Evolutionary conservation across 768 basidiomycete genomes (phyloP), one percentile per base, ranked within the genome.

Genomic region (Tubosaeta sp.): DNA sequence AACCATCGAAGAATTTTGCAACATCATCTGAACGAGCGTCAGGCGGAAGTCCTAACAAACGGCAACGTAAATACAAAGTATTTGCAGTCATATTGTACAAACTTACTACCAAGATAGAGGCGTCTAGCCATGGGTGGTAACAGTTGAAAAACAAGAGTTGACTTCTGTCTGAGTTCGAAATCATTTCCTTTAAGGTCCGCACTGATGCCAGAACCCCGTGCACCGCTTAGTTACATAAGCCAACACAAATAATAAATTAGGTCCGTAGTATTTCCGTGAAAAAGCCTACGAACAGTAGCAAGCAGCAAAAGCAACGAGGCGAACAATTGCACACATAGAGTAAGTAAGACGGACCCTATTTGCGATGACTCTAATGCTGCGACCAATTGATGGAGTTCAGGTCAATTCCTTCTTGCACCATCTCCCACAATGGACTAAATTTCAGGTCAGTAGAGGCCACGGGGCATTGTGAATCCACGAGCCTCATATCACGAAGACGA

Each of bases 401-500:
- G 69, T 99, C 97, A 54, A 98, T 95, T 39, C 95, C 95, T 67
- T 98, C 97, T 72, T 97, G 93, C 14, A 98, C 95, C 95, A 99
- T 97, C 74, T 99, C 97, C 95, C 95, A 99, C 49, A 99, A 72
- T 32, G 97, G 97, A 65, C 92, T 91, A 26, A 22, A 35, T 43
- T 45, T 25, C 29, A 25, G 47, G 45, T 61, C 27, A 57, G 46
- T 29, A 54, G 46, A 49, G 56, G 31, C 43, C n/a, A 51, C 35
- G 11, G 52, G 19, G 45, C 47, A 38, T 19, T 51, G 31, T 25
- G 46, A 46, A 41, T 48, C 35, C 29, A 65, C 78, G 29, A 46
- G 85, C 88, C 89, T 95, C 91, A 99, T 93, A 55, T 99, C 95
- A 46, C 95, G 83, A 57, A 99, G 79, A 57, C 79, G 81, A 45